Evolutionary conservation across 805 yeast species (phyloP), one percentile per base, ranked within the genome.

Genomic region (Wickerhamomyces bisporus): DNA sequence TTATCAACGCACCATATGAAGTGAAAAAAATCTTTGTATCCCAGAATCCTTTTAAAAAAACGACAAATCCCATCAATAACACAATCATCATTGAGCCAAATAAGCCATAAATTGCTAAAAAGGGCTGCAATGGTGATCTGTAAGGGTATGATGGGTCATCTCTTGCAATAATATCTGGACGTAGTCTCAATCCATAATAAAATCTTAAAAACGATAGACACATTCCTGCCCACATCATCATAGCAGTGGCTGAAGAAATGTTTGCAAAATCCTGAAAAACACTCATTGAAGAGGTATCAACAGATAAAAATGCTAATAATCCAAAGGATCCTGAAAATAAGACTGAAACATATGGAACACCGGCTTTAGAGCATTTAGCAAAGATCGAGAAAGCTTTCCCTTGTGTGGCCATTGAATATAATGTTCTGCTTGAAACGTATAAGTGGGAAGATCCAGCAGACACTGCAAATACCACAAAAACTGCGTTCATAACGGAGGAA

Each of bases 181-280:
- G 61, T 36, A 64, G 59, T 45, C 70, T 68, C 44, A 82, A 58
- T 0, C 85, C 89, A 44, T 69, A 74, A 57, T 72, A 78, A 51
- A 81, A 82, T 37, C 89, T 60, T 27, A 82, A 55, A 52, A 70
- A 83, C 3, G 86, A 68, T 14, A 79, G 53, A 48, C 83, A 77
- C 73, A 82, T 75, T 5, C 86, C 84, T 46, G 70, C 61, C 95
- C 95, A 87, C 30, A 84, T 86, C 26, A 87, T 60, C 37, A 86
- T 73, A 0, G 88, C 89, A 1, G 89, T 73, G 0, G 89, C 76
- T 3, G 89, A 78, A 36, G 85, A 73, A 26, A 85, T 68, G 47
- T 79, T 77, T 7, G 83, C 73, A 41, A 85, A 62, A 48, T 81
- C 75, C 42, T 76, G 82, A 47, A 86, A 85, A 5, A 81, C 81